Evolutionary conservation across 2,329 filamentous ascomycete genomes (phyloP).

Genomic region (Arachnomyces sp.): DNA sequence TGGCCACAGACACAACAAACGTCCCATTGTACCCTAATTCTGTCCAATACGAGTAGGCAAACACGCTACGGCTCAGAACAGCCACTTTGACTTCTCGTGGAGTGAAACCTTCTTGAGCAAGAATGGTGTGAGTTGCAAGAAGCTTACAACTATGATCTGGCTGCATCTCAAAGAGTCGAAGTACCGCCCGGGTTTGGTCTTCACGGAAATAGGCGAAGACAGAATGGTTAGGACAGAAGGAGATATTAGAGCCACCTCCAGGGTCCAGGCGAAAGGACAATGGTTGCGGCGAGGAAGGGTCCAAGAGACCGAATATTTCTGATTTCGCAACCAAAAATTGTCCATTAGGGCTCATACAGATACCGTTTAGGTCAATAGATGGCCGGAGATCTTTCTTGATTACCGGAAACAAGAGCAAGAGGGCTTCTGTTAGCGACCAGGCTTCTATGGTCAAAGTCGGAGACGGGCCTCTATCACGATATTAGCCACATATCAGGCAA

Average conservation of each 20-base stretch:
- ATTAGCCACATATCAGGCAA: not conserved
- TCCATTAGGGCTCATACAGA: not conserved
- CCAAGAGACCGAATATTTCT: conserved; percentile 2
- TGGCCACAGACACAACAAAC: conserved; percentile 1
- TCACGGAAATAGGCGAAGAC: conserved; percentile 2
- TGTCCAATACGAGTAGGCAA: conserved; percentile 5
- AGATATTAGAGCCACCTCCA: not conserved
- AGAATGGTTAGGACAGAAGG: conserved; percentile 3
- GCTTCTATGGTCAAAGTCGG: not conserved
- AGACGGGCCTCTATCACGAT: conserved; percentile 1
- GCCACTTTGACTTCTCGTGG: conserved; percentile 5
- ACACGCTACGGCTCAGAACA: conserved; percentile 1
- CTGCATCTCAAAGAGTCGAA: conserved; percentile 1
- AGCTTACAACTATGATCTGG: conserved; percentile 1
- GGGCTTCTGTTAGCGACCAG: not conserved
- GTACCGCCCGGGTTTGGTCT: conserved; percentile 1
- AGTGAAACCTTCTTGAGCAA: not conserved
- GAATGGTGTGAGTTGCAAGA: not conserved
- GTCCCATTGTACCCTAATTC: conserved; percentile 1
- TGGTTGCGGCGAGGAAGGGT: not conserved
- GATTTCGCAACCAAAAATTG: conserved; percentile 2
- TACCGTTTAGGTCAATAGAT: not conserved
- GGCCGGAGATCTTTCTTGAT: not conserved
- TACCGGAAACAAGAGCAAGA: not conserved
- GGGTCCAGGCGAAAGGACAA: not conserved